phyloP scores from a whole-genome alignment of 768 basidiomycete genomes.

The Tremella fuciformis region DNA sequence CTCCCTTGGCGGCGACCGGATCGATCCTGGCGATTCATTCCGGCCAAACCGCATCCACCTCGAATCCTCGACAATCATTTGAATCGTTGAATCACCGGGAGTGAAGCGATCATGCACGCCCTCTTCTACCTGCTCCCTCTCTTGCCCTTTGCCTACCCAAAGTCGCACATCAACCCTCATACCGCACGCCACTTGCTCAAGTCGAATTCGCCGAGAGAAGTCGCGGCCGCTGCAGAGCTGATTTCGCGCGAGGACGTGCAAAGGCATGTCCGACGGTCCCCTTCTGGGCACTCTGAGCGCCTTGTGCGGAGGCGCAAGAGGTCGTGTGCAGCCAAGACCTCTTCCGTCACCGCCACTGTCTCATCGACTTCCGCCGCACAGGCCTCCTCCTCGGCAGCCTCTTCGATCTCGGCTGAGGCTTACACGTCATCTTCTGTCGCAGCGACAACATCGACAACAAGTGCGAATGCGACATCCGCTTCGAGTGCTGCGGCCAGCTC shows the following conservation, averaged over 20 bases:
- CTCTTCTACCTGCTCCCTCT: slow-evolving; percentile 15
- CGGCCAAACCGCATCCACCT: too few relatives aligned
- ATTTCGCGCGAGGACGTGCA: background rate
- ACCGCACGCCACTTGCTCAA: background rate
- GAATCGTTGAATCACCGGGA: too few relatives aligned
- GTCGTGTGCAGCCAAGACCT: slow-evolving; percentile 2
- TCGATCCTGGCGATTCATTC: too few relatives aligned
- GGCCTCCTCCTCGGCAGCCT: background rate
- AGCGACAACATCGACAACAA: background rate
- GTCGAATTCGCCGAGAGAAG: background rate
- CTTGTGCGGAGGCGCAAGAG: background rate
- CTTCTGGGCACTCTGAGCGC: background rate
- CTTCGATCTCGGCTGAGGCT: background rate
- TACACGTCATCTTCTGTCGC: background rate
- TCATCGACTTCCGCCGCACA: background rate
- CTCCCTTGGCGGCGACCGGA: too few relatives aligned
- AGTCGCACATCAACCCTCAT: background rate
- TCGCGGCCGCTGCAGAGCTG: background rate
- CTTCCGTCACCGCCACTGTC: background rate
- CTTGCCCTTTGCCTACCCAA: slow-evolving; percentile 4
- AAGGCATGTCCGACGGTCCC: background rate
- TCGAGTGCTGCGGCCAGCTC: background rate
- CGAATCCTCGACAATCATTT: too few relatives aligned
- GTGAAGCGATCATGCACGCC: background rate
- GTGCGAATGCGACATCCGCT: background rate